These are phyloP conservation scores for Chiua virens DNA, from an alignment of 768 basidiomycete species.

Conservation along the genomic window DNA sequence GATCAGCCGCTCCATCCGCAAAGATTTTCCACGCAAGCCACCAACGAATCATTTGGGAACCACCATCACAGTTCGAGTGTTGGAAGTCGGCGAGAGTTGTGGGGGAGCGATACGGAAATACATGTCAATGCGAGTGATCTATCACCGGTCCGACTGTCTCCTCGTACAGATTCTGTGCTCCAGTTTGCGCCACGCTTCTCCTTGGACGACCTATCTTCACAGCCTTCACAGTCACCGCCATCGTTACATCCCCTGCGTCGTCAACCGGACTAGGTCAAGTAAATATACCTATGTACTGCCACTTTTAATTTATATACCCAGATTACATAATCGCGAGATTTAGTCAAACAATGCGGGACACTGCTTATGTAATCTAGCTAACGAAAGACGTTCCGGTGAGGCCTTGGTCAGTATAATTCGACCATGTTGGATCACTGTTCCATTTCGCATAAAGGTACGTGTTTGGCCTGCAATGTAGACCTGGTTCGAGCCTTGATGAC, in stretches of 20 bases:
- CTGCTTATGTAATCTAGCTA: too few species aligned
- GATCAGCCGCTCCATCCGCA: conserved; percentile 24
- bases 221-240: conserved; percentile 8
- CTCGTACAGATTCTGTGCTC: conserved; percentile 1
- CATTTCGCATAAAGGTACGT: conserved; percentile 86
- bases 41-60: conserved; percentile 2
- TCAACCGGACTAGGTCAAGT: conserved; percentile 9
- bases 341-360: too few species aligned
- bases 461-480: background rate
- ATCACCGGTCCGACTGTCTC: conserved; percentile 7
- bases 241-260: conserved; percentile 28
- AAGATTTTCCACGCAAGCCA: conserved; percentile 15
- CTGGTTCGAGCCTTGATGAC: conserved; percentile 9
- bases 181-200: conserved; percentile 17
- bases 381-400: too few species aligned
- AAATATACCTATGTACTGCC: background rate
- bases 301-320: conserved; percentile 9
- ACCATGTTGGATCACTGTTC: conserved; percentile 93
- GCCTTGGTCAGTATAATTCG: too few species aligned
- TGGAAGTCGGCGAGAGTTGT: conserved; percentile 22
- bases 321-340: conserved; percentile 9
- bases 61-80: conserved; percentile 11
- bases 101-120: conserved; percentile 20
- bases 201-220: conserved; percentile 6
- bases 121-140: background rate